Evolutionary conservation across 495 filamentous ascomycete genomes (phyloP), one percentile per base, ranked within the genome.

Genomic region (Neurospora sp.): DNA sequence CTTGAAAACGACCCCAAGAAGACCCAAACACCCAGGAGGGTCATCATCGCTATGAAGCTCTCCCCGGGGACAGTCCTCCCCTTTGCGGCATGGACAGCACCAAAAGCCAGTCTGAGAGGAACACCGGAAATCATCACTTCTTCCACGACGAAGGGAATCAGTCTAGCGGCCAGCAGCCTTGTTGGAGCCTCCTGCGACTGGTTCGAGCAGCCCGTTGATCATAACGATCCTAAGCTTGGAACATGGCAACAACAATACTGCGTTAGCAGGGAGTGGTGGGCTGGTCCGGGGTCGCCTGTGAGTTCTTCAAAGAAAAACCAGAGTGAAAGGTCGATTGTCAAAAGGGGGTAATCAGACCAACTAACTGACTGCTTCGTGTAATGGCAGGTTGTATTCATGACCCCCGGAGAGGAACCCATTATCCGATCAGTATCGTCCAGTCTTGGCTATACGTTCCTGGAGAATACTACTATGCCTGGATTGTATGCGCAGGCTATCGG

Each of bases 401-500:
- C 86, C 0, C 88, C 88, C 0, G 89, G 88, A 41, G 89, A 90
- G 75, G 77, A 75, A 61, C 80, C 84, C 10, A 87, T 84, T 1
- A 81, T 81, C 41, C 74, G 75, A 0, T 89, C 86, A 37, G 74
- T 78, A 4, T 73, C 76, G 16, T 44, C 77, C 1, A 68, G 68
- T 14, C 59, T 42, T 0, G 77, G 75, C 0, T 77, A 78, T 44
- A 83, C 80, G 3, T 90, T 88, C 72, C 70, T 88, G 5, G 83
- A 81, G 68, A 88, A 87, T 72, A 78, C 77, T 10, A 86, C 85
- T 9, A 78, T 88, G 41, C 83, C 84, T 9, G 88, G 88, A 61
- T 73, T 81, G 1, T 83, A 82, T 68, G 87, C 87, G 3, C 80
- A 88, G 77, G 83, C 85, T 70, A 81, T 89, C 39, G 83, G 86